Evolutionary conservation across 2,329 filamentous ascomycete species (phyloP).

Genomic region (Berkeleyomyces rouxiae): DNA sequence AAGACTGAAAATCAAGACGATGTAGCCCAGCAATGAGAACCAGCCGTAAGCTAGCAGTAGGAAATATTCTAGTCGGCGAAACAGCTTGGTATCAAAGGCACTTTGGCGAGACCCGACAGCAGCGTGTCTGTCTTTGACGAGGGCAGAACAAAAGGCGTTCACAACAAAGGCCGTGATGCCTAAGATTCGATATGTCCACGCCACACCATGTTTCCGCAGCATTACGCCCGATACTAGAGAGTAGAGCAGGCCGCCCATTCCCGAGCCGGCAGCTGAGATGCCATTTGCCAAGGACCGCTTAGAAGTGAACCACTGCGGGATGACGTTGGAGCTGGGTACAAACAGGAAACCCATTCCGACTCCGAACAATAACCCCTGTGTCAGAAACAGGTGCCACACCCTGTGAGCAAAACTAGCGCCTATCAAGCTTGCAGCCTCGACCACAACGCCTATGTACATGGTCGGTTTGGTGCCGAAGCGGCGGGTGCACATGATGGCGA

Average conservation of each 20-base stretch:
- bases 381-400: slow-evolving; percentile 62
- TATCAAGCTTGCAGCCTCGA: slow-evolving; percentile 49
- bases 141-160: slow-evolving; percentile 43
- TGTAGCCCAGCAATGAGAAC: slow-evolving; percentile 57
- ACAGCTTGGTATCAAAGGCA: slow-evolving; percentile 47
- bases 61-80: slow-evolving; percentile 45
- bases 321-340: slow-evolving; percentile 47
- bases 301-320: slow-evolving; percentile 59
- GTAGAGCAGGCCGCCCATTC: slow-evolving; percentile 58
- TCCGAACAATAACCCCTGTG: slow-evolving; percentile 63
- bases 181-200: slow-evolving; percentile 50
- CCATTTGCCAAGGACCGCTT: slow-evolving; percentile 54
- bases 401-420: slow-evolving; percentile 50
- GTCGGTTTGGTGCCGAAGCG: slow-evolving; percentile 45
- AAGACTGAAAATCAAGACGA: slow-evolving; percentile 60
- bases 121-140: slow-evolving; percentile 57
- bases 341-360: slow-evolving; percentile 63
- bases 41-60: slow-evolving; percentile 51
- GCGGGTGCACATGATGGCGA: slow-evolving; percentile 46
- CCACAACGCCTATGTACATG: slow-evolving; percentile 44
- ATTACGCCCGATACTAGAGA: slow-evolving; percentile 51
- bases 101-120: slow-evolving; percentile 48
- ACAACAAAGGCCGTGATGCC: slow-evolving; percentile 47
- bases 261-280: slow-evolving; percentile 50
- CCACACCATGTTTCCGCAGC: slow-evolving; percentile 44